These are phyloP conservation scores for Solanum pinnatisectum DNA, from an alignment of 257 asterid genomes.

Conservation along the genomic window DNA sequence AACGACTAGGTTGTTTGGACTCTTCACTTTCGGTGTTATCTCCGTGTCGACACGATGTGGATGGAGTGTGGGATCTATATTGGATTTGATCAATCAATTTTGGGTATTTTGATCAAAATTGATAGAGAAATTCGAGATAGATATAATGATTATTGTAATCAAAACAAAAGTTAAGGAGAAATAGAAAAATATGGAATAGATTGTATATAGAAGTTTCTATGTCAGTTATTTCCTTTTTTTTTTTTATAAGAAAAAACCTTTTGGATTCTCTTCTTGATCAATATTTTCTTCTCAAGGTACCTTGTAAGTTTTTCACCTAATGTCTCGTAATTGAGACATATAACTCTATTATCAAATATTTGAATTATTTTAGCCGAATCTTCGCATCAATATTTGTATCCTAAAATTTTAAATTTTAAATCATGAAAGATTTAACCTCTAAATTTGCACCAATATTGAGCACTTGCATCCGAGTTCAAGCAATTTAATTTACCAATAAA, in stretches of 20 bases:
- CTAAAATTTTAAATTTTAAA: neutral
- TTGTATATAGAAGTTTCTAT: neutral
- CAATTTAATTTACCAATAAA: neutral
- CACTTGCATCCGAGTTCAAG: neutral
- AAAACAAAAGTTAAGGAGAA: neutral
- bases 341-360: neutral
- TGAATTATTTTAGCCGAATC: neutral
- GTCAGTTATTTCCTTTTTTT: no score
- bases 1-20: neutral
- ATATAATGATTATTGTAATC: neutral
- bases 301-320: neutral
- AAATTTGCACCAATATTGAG: neutral
- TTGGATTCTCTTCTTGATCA: neutral
- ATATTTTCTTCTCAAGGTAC: neutral
- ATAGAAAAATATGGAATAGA: neutral
- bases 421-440: no score
- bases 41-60: neutral
- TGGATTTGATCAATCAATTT: neutral
- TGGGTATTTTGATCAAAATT: neutral
- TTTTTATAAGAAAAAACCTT: neutral
- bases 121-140: neutral
- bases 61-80: neutral
- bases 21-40: neutral
- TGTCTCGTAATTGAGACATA: neutral
- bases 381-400: fast-evolving